A percentile compares a stretch with the other conserved stretches of the same genome.
phyloP scores from a whole-genome alignment of 176 grass and related monocot genomes.

The Tillandsia leiboldiana region DNA sequence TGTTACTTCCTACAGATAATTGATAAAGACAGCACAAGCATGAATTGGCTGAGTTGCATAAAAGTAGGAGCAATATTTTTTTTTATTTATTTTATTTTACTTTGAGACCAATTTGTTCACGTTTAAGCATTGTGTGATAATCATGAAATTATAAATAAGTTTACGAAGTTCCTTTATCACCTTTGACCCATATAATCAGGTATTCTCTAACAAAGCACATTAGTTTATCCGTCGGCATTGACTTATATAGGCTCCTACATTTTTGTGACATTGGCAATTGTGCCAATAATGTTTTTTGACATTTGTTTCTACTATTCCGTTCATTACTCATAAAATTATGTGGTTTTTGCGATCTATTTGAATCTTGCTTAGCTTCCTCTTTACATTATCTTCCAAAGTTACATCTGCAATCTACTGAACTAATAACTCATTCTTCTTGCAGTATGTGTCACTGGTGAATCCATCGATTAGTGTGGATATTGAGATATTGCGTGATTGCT shows the following conservation, averaged over 20 bases:
- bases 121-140: not conserved
- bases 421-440: conserved; percentile 12
- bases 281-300: conserved; percentile 1
- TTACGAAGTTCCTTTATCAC: not conserved
- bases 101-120: too few relatives aligned
- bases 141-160: not conserved
- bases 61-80: too few relatives aligned
- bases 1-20: too few relatives aligned
- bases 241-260: not conserved
- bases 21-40: too few relatives aligned
- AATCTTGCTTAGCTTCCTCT: too few relatives aligned
- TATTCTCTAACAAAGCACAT: not conserved
- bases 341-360: too few relatives aligned
- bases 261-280: not conserved
- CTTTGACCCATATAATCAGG: not conserved
- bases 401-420: not conserved
- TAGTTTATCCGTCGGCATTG: not conserved
- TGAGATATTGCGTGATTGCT: conserved; percentile 80
- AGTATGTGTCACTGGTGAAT: conserved; percentile 84
- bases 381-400: too few relatives aligned
- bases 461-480: conserved; percentile 72
- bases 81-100: too few relatives aligned
- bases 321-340: too few relatives aligned
- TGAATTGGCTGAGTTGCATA: too few relatives aligned
- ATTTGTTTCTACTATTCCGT: not conserved